Base-by-base conservation (phyloP, 1,284 basidiomycete genomes). In the Pseudozyma sp. region DNA sequence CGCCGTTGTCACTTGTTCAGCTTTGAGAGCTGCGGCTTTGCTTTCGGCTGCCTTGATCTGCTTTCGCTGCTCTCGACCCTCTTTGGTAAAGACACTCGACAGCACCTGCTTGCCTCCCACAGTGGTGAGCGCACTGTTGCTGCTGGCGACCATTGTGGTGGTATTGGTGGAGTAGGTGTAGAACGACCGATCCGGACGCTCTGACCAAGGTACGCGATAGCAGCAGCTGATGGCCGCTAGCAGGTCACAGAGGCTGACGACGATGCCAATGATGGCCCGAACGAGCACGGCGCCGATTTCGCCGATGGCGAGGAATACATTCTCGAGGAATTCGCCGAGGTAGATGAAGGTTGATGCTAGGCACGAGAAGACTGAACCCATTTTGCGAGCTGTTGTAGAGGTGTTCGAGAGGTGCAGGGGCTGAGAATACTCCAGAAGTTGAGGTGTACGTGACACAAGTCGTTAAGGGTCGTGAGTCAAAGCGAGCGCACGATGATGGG, bases 211-310 rank as follows among this genome's bases (percentile, higher is more conserved):
- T 3, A 79, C 78, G 29, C 72, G 61, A 44, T 49, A 81, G 47
- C 79, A 81, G 54, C 79, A 81, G 49, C 66, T 68, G 47, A 70
- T 53, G n/a, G 77, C 77, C 2, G 79, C 79, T 0, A 81, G 66
- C 16, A 79, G 33, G 43, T 81, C 79, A 49, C 77, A 79, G 10
- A 81, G 67, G n/a, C 72, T 65, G 31, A 81, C 68, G 4, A 79
- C 49, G 54, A 81, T 53, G 42, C 68, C 68, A 29, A 81, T 64
- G 5, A 81, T 14, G 8, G 54, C 79, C 4, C 79, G 62, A 1
- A 73, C 62, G 9, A 81, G 59, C 17, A 81, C 68, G 0, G 69
- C 57, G 3, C 64, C 67, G 31, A 79, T 75, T 53, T 81, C 79
- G 24, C 77, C 79, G 7, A 79, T 29, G 5, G 71, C 71, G 6